phyloP scores from a whole-genome alignment of 2,329 filamentous ascomycete genomes.

The Aspergillus arachidicola region DNA sequence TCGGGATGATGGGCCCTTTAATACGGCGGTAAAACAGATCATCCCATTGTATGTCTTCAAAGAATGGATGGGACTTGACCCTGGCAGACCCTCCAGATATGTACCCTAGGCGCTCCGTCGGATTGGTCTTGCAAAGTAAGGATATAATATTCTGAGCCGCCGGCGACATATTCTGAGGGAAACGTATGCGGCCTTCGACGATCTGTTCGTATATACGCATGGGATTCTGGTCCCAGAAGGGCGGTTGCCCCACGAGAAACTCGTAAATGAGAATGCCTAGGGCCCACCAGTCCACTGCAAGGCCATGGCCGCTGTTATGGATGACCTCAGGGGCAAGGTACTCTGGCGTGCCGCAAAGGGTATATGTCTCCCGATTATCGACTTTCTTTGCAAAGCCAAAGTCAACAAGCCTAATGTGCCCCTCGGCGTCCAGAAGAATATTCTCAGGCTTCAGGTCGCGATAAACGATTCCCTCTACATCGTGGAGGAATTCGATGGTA shows the following conservation, averaged over 20 bases:
- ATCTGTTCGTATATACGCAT: conserved; percentile 72
- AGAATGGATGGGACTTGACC: conserved; percentile 66
- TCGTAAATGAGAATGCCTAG: conserved; percentile 69
- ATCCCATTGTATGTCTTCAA: conserved; percentile 64
- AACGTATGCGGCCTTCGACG: conserved; percentile 64
- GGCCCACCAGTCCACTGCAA: conserved; percentile 71
- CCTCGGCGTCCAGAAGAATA: conserved; percentile 66
- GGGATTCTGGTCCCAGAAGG: conserved; percentile 70
- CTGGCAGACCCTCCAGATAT: conserved; percentile 61
- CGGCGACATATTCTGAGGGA: conserved; percentile 60
- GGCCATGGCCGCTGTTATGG: conserved; percentile 65
- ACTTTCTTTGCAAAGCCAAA: conserved; percentile 71
- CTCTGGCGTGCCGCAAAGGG: conserved; percentile 67
- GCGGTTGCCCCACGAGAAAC: conserved; percentile 67
- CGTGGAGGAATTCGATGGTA: conserved; percentile 66
- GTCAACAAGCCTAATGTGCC: conserved; percentile 67
- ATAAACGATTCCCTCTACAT: conserved; percentile 66
- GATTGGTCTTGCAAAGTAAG: conserved; percentile 65
- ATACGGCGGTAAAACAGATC: conserved; percentile 61
- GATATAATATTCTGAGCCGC: conserved; percentile 64
- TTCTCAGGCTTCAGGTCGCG: conserved; percentile 69
- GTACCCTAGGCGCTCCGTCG: conserved; percentile 64
- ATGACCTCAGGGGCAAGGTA: conserved; percentile 70
- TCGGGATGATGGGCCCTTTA: conserved; percentile 65
- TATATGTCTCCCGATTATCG: conserved; percentile 61